phyloP scores from a whole-genome alignment of 148 eudicot species.

The Beta vulgaris region DNA sequence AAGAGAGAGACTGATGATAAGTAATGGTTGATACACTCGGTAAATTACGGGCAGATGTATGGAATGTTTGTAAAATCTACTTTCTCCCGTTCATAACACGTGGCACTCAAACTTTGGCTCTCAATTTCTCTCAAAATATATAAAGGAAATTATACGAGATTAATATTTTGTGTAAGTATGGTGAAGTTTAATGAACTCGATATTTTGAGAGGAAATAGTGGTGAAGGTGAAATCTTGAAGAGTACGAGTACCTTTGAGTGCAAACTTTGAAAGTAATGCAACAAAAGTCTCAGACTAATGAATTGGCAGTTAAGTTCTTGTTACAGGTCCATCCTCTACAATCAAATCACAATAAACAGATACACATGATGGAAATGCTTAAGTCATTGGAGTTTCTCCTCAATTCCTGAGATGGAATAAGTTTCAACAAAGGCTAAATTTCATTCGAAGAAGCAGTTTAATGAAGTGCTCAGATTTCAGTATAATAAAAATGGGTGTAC shows the following conservation, averaged over 20 bases:
- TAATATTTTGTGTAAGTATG: no score
- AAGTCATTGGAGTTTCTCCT: slow-evolving; percentile 8
- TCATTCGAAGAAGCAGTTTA: neutral
- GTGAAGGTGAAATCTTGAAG: neutral
- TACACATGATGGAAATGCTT: slow-evolving; percentile 16
- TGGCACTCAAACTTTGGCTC: neutral
- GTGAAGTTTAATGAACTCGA: neutral
- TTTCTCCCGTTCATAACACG: neutral
- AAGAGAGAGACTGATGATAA: slow-evolving; percentile 37
- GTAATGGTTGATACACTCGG: slow-evolving; percentile 40
- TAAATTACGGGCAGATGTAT: slow-evolving; percentile 1
- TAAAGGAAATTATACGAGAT: neutral
- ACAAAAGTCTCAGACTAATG: slow-evolving; percentile 21
- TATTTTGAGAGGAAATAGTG: neutral
- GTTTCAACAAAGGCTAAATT: slow-evolving; percentile 12
- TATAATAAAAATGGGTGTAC: no score
- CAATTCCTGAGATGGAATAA: slow-evolving; percentile 13
- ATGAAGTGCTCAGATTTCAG: neutral
- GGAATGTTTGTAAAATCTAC: slow-evolving; percentile 8
- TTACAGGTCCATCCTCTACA: slow-evolving; percentile 22
- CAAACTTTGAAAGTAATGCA: neutral
- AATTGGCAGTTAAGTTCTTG: slow-evolving; percentile 24
- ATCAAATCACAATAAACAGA: slow-evolving; percentile 16
- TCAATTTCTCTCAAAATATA: neutral
- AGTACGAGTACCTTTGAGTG: neutral